Conservation (phyloP, 2,329 filamentous ascomycete genomes). For the Amphichorda felina region DNA sequence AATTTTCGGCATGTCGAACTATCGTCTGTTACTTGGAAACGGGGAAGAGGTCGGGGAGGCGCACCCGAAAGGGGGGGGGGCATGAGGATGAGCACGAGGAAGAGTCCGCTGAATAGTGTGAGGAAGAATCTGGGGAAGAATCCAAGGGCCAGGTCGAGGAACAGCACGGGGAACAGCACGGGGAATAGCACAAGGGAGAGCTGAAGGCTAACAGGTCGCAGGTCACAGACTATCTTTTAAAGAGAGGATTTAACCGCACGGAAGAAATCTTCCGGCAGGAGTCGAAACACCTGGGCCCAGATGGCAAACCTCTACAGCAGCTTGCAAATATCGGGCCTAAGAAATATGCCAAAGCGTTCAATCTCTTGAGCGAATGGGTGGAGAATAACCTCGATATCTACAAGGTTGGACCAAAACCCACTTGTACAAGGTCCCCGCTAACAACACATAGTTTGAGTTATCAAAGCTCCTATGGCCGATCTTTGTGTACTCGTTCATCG, state of each 20-base stretch:
- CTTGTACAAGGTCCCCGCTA: conserved; percentile 4
- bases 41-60: too few relatives aligned
- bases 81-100: too few relatives aligned
- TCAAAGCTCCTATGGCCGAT: conserved; percentile 82
- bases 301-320: conserved; percentile 62
- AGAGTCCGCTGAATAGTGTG: too few relatives aligned
- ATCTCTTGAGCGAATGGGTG: conserved; percentile 67
- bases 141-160: too few relatives aligned
- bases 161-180: too few relatives aligned
- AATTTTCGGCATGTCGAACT: too few relatives aligned
- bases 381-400: conserved; percentile 90
- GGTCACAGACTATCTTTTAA: conserved; percentile 89
- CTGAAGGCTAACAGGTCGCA: too few relatives aligned
- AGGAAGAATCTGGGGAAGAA: too few relatives aligned
- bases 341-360: conserved; percentile 68
- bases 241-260: conserved; percentile 87
- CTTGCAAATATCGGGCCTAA: conserved; percentile 61
- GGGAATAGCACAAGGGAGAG: too few relatives aligned
- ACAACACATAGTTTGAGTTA: conserved; percentile 64
- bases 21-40: too few relatives aligned
- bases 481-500: conserved; percentile 86
- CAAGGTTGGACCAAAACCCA: conserved; percentile 45
- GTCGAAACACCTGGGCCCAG: conserved; percentile 69
- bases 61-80: too few relatives aligned
- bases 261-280: conserved; percentile 89